Base-by-base conservation (phyloP, 2,329 filamentous ascomycete genomes). In the Diplodia mutila region DNA sequence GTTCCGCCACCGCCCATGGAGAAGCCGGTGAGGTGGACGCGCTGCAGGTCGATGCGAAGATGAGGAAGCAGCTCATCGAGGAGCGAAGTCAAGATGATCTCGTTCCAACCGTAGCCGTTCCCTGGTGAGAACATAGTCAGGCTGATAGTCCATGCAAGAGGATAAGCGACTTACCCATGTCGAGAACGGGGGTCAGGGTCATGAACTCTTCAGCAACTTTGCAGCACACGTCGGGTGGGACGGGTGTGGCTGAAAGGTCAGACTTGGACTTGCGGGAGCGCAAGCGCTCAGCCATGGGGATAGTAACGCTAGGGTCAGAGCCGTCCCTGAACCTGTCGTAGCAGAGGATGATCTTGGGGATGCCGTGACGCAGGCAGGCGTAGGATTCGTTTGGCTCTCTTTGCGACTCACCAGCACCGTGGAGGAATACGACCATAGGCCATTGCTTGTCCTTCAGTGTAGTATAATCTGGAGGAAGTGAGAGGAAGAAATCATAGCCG, bases 81-180 rank as follows among this genome's bases (percentile, higher is more conserved):
- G n/a, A 71, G 55, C 14, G 67, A 59, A 5, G 55, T 53, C 46
- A 71, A 23, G 25, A 69, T 29, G n/a, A 54, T 1, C 7, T 39
- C 21, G 51, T 70, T 70, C 69, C 69, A 71, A 37, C 69, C 69
- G 32, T 70, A 71, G 39, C 69, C 69, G n/a, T 66, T 59, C 4
- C 21, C 48, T 64, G 29, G n/a, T 7, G 6, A 34, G 9, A 4
- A n/a, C 4, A 14, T 55, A 21, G 27, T 54, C 25, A 55, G 29
- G 32, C 18, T 11, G 12, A 18, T 3, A n/a, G 11, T n/a, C 27
- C n/a, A n/a, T 21, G 2, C 34, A 57, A 14, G 27, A 34, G 12
- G 18, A 21, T 12, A 23, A 25, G n/a, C 16, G 59, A 21, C 61
- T 39, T 46, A 65, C 52, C 23, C 52, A 66, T 32, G 18, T 66